Conservation (phyloP, 106 monocot genomes). For the Apostasia ramifera region DNA sequence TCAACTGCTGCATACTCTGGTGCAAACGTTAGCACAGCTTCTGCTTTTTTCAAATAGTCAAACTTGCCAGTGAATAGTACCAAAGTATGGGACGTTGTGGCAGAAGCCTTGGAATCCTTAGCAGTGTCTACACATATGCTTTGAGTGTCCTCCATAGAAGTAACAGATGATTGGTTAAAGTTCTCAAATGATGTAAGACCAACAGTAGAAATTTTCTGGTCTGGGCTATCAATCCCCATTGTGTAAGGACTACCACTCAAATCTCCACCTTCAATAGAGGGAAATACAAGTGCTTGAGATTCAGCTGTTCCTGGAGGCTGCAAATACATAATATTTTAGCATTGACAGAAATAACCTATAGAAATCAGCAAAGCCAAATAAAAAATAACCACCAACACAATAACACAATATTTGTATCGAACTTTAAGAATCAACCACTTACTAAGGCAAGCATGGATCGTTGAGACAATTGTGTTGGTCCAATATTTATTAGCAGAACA, state of each 20-base stretch:
- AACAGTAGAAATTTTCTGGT: constrained; percentile 52
- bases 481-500: no score
- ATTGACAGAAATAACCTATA: no score
- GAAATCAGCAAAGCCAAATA: no score
- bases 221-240: constrained; percentile 40
- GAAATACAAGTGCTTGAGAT: constrained; percentile 47
- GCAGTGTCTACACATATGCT: constrained; percentile 16
- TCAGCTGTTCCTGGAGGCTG: constrained; percentile 94
- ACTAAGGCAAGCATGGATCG: no score
- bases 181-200: constrained; percentile 51
- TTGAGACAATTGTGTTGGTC: no score
- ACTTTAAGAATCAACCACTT: no score
- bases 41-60: constrained; percentile 66
- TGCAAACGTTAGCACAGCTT: constrained; percentile 81
- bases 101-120: constrained; percentile 27
- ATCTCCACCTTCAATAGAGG: constrained; percentile 55
- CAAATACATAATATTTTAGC: background rate
- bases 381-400: no score
- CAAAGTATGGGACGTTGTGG: constrained; percentile 16
- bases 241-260: constrained; percentile 35
- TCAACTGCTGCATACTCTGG: constrained; percentile 91
- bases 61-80: constrained; percentile 37
- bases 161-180: constrained; percentile 23
- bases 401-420: no score
- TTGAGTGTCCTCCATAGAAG: constrained; percentile 27